These are phyloP conservation scores for Ganoderma lucidum DNA, from an alignment of 1,284 basidiomycete species.

Conservation along the genomic window DNA sequence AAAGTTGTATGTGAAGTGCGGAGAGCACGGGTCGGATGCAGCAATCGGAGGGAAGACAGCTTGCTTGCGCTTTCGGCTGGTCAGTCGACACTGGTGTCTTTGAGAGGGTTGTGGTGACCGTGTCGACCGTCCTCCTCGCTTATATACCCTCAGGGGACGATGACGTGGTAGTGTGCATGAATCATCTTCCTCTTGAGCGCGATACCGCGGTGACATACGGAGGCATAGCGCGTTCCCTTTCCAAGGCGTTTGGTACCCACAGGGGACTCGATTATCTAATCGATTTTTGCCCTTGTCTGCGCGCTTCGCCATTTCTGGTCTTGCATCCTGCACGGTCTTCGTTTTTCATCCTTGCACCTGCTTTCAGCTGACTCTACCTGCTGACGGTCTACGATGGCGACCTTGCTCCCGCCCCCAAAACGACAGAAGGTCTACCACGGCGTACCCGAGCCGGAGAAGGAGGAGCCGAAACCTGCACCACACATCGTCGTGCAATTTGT, in stretches of 20 bases:
- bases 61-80: neutral
- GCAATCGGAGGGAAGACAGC: constrained; percentile 20
- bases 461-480: constrained; percentile 60
- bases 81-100: constrained; percentile 10
- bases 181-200: constrained; percentile 21
- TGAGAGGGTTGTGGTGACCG: constrained; percentile 9
- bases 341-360: constrained; percentile 12
- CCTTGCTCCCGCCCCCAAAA: constrained; percentile 86
- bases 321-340: constrained; percentile 24
- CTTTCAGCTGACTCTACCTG: constrained; percentile 17
- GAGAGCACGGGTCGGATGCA: constrained; percentile 5
- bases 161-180: constrained; percentile 19
- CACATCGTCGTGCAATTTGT: constrained; percentile 92
- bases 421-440: constrained; percentile 84
- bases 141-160: constrained; percentile 19
- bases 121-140: neutral
- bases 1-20: constrained; percentile 5
- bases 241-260: constrained; percentile 28
- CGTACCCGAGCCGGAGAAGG: constrained; percentile 67
- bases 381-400: constrained; percentile 79
- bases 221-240: constrained; percentile 26
- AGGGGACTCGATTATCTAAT: constrained; percentile 22
- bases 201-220: constrained; percentile 13
- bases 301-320: constrained; percentile 29
- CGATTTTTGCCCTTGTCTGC: constrained; percentile 7